Conservation (phyloP, 768 basidiomycete species). For the Lactarius trivialis region DNA sequence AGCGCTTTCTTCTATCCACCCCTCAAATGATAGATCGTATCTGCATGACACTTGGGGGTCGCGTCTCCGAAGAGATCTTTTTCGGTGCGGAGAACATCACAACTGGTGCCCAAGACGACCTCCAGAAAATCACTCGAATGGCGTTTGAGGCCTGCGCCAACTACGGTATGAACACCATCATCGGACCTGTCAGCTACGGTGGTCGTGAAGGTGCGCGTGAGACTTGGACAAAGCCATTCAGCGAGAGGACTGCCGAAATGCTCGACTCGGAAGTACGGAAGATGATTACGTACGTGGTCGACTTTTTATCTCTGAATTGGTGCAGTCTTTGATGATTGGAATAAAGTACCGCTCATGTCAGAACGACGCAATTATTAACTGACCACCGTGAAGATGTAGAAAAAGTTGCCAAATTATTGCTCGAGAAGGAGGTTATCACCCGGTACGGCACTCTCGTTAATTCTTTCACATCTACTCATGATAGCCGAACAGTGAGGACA, state of each 20-base stretch:
- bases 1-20: slow-evolving; percentile 91
- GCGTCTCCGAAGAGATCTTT: slow-evolving; percentile 98
- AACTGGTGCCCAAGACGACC: slow-evolving; percentile 95
- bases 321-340: slow-evolving; percentile 10
- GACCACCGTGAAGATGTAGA: slow-evolving; percentile 84
- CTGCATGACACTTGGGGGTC: slow-evolving; percentile 97
- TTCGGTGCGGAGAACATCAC: slow-evolving; percentile 90
- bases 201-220: slow-evolving; percentile 80
- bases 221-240: slow-evolving; percentile 94
- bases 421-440: slow-evolving; percentile 95
- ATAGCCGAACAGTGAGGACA: slow-evolving; percentile 59
- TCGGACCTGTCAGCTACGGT: slow-evolving; percentile 96
- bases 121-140: slow-evolving; percentile 97
- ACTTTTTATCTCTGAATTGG: background rate
- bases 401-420: slow-evolving; percentile 81
- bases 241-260: slow-evolving; percentile 94
- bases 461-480: background rate
- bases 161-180: slow-evolving; percentile 93
- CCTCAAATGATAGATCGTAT: slow-evolving; percentile 94
- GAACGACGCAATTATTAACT: slow-evolving; percentile 76
- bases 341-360: slow-evolving; percentile 63
- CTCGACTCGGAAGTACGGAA: slow-evolving; percentile 87
- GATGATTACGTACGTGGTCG: slow-evolving; percentile 71
- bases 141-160: slow-evolving; percentile 94
- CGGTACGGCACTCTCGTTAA: slow-evolving; percentile 44